Conservation (phyloP, 2,329 filamentous ascomycete species). For the Botryotinia globosa region DNA sequence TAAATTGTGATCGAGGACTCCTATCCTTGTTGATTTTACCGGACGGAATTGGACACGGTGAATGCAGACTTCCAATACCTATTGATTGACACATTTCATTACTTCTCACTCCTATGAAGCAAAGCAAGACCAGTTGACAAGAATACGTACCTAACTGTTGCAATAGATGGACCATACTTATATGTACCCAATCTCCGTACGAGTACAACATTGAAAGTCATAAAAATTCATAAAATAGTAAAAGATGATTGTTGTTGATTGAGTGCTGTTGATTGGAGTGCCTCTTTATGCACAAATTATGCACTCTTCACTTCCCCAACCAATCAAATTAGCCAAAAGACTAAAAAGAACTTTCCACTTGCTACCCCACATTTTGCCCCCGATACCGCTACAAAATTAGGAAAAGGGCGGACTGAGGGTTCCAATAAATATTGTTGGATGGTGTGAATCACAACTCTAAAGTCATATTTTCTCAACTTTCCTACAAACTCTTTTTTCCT, state of each 20-base stretch:
- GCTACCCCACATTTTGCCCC: slow-evolving; percentile 22
- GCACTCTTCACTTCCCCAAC: not conserved
- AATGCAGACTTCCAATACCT: not conserved
- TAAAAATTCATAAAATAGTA: not conserved
- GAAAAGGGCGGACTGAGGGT: not conserved
- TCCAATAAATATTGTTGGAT: not conserved
- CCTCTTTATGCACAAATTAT: not conserved
- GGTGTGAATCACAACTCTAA: slow-evolving; percentile 5
- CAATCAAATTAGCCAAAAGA: not conserved
- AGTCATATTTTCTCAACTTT: slow-evolving; percentile 10
- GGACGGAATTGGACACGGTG: not conserved
- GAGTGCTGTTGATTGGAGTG: slow-evolving; percentile 14
- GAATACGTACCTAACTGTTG: not conserved
- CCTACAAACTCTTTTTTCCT: not conserved
- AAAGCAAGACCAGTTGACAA: not conserved
- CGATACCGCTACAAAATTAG: slow-evolving; percentile 21
- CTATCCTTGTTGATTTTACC: not conserved
- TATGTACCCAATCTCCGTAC: not conserved
- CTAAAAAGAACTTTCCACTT: not conserved
- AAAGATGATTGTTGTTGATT: not conserved
- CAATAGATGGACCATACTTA: not conserved
- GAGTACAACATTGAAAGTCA: not conserved
- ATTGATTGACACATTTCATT: not conserved
- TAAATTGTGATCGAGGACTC: slow-evolving; percentile 29
- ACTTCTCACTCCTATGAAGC: not conserved